Evolutionary conservation across 805 yeast genomes (phyloP), one percentile per base, ranked within the genome.

Genomic region (Starmerella apis): DNA sequence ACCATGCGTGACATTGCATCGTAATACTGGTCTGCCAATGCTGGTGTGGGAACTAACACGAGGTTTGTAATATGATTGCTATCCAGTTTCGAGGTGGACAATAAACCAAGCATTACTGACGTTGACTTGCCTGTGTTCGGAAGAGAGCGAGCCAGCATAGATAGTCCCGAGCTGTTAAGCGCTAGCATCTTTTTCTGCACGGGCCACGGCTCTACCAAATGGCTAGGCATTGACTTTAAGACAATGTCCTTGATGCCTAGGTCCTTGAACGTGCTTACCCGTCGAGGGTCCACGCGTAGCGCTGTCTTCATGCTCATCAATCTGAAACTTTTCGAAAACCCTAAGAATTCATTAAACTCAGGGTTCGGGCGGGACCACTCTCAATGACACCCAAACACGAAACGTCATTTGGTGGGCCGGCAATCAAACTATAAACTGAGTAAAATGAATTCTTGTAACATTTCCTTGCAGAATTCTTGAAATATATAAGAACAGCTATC

Each of bases 41-140:
- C 60, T 13, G 59, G 53, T 2, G 63, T 57, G 8, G 71, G 71
- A 2, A 68, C 71, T 16, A 68, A 45, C 10, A 68, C 47, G 9
- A 68, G 48, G 33, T 60, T 61, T 10, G 63, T 56, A 20, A 59
- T 50, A 35, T 22, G 43, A 2, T 14, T 5, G 8, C 41, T 24
- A 7, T 19, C 19, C 7, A 16, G 22, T 22, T 27, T 35, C 4
- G 54, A 46, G 3, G 55, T 48, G 13, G 50, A 39, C 20, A 64
- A 53, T 19, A 61, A 38, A n/a, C 58, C 55, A 9, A 68, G 48
- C 1, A 55, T 52, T 1, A 60, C 51, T 3, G 68, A 68, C 14
- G 62, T 48, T 1, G 70, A 59, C 47, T 65, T 67, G 1, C 72
- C 72, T 3, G 66, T 43, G 10, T 66, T 67, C 2, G 68, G 61